Base-by-base conservation (phyloP, 257 asterid genomes). In the Thymus mandschuricus region DNA sequence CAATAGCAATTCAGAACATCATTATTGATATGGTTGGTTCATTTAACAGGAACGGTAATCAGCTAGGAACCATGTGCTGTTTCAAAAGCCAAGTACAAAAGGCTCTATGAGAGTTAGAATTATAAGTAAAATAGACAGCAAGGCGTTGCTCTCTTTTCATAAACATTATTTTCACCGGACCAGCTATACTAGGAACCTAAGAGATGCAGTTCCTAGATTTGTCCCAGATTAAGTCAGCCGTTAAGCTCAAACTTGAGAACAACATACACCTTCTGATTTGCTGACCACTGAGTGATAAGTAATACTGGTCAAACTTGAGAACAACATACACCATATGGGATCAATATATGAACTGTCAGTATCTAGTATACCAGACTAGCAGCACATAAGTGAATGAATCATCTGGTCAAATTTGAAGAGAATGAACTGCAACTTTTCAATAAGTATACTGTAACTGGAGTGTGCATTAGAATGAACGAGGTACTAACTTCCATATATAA, bases 401-500 rank as follows among this genome's bases (percentile, higher is more conserved):
- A 51, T 46, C 30, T 10, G 29, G 29, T 2, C 4, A 43, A 4
- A 27, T 51, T 41, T 28, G 2, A 63, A 40, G 55, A 43, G 9
- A 56, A 41, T 55, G 38, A 35, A 38, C 13, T 51, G 27, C 33
- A 55, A 64, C 21, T 60, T 55, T 55, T 43, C 10, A 51, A 44
- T 30, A 43, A 43, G 10, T 5, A 9, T 56, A 66, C 66, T 29
- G 70, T 31, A 50, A 66, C 70, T 29, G 15, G 61, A 79, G 51
- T 73, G 63, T 52, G 70, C 74, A 57, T 71, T 69, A 62, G 72
- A 70, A 48, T 60, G 40, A 6, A 57, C 21, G 35, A 69, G 83
- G 82, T 82, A 86, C 95, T 82, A 76, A 94, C 99, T 81, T 94
- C 99, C 95, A 94, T 83, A 79, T 89, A 89, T 64, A 94, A 78